phyloP scores from a whole-genome alignment of 2,329 filamentous ascomycete species.

The Xylariaceae sp. region DNA sequence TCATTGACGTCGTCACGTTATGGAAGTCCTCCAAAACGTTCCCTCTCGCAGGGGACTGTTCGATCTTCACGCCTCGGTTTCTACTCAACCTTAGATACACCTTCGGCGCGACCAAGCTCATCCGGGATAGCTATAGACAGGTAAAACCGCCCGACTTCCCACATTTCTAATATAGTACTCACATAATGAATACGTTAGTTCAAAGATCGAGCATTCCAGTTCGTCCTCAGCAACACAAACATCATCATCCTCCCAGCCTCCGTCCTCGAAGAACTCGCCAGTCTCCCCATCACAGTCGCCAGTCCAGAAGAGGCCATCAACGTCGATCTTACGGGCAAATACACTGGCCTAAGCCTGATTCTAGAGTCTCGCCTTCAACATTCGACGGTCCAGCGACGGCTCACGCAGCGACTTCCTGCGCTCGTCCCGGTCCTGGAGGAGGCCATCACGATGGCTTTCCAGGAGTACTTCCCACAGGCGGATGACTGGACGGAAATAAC shows the following conservation, averaged over 20 bases:
- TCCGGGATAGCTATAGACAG: slow-evolving; percentile 2
- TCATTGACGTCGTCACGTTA: background rate
- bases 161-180: background rate
- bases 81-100: slow-evolving; percentile 1
- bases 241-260: slow-evolving; percentile 6
- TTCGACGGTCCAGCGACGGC: slow-evolving; percentile 17
- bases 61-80: slow-evolving; percentile 2
- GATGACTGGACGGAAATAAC: slow-evolving; percentile 10
- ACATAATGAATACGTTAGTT: slow-evolving; percentile 2
- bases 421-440: slow-evolving; percentile 11
- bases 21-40: slow-evolving; percentile 7
- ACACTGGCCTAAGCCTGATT: slow-evolving; percentile 13
- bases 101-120: background rate
- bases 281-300: slow-evolving; percentile 11
- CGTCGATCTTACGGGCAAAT: slow-evolving; percentile 14
- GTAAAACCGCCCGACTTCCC: background rate
- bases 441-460: background rate
- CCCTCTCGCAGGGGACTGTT: background rate
- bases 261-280: slow-evolving; percentile 10
- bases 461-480: background rate
- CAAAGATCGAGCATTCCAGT: slow-evolving; percentile 8
- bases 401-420: slow-evolving; percentile 13
- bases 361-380: slow-evolving; percentile 15
- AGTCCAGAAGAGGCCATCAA: slow-evolving; percentile 9
- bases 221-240: slow-evolving; percentile 8